A percentile compares a stretch with the other conserved stretches of the same genome.
These are phyloP conservation scores for Fusarium foetens DNA, from an alignment of 2,329 filamentous ascomycete species.

Conservation along the genomic window DNA sequence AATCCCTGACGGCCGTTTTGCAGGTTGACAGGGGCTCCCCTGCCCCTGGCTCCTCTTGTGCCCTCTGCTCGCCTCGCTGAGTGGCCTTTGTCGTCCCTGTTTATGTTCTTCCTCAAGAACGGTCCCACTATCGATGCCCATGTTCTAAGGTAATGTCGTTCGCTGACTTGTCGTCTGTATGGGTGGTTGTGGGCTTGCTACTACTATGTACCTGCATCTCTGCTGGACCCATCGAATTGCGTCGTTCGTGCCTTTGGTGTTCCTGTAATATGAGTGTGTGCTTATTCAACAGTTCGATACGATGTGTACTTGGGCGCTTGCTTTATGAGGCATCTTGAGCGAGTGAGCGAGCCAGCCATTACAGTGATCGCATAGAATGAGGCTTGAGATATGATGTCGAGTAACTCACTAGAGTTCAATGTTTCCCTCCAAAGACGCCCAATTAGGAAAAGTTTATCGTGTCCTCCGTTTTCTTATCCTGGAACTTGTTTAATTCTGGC, in stretches of 20 bases:
- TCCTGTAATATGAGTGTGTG: constrained; percentile 1
- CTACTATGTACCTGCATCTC: constrained; percentile 35
- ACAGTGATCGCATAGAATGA: constrained; percentile 22
- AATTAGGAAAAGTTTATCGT: constrained; percentile 27
- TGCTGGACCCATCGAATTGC: constrained; percentile 15
- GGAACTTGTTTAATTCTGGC: constrained; percentile 12
- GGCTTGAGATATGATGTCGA: constrained; percentile 11
- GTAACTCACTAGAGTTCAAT: constrained; percentile 5
- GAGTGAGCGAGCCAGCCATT: not conserved
- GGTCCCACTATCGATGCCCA: constrained; percentile 26
- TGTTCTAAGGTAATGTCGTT: constrained; percentile 17
- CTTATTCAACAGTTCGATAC: not conserved
- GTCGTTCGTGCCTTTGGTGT: constrained; percentile 10
- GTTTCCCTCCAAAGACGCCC: constrained; percentile 13
- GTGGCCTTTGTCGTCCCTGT: constrained; percentile 5
- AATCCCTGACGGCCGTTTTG: constrained; percentile 39
- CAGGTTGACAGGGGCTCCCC: constrained; percentile 12
- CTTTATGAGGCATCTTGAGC: constrained; percentile 1
- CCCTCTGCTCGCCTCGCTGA: constrained; percentile 27
- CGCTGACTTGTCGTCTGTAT: constrained; percentile 15
- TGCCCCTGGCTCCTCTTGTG: constrained; percentile 16
- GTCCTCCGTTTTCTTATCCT: constrained; percentile 14
- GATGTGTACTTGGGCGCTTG: not conserved
- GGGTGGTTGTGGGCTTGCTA: constrained; percentile 7
- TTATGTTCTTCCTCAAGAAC: constrained; percentile 21